phyloP scores from a whole-genome alignment of 495 filamentous ascomycete genomes.

The Lineolata rhizophorae region DNA sequence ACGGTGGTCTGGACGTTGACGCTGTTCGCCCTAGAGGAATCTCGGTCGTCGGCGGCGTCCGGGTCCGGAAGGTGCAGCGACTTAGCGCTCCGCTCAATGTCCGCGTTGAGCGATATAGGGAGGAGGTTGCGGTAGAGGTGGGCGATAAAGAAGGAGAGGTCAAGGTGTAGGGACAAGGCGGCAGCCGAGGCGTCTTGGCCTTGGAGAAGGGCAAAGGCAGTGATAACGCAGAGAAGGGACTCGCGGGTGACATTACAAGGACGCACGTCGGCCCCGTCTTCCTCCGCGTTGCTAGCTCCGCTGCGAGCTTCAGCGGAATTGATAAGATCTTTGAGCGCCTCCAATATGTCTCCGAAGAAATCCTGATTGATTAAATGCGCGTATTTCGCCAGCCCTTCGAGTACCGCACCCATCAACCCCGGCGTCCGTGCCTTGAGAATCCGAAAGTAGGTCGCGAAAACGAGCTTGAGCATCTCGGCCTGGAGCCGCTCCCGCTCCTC shows the following conservation, averaged over 20 bases:
- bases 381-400: constrained; percentile 81
- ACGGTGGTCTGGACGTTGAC: constrained; percentile 86
- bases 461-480: constrained; percentile 81
- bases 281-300: constrained; percentile 19
- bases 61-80: constrained; percentile 65
- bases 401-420: constrained; percentile 76
- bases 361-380: constrained; percentile 93
- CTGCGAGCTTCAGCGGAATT: constrained; percentile 31
- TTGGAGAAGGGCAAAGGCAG: constrained; percentile 78
- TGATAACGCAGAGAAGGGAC: constrained; percentile 82
- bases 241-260: constrained; percentile 55
- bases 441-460: constrained; percentile 85
- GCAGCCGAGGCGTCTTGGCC: constrained; percentile 59
- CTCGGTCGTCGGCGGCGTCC: constrained; percentile 19
- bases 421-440: constrained; percentile 64
- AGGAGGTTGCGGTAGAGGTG: constrained; percentile 76
- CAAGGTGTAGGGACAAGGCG: constrained; percentile 49
- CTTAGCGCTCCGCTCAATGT: constrained; percentile 67
- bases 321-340: constrained; percentile 82
- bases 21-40: constrained; percentile 26
- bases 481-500: constrained; percentile 86
- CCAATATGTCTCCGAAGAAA: constrained; percentile 91
- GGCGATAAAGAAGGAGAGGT: constrained; percentile 82
- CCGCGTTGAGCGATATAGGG: constrained; percentile 52
- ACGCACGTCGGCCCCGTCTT: constrained; percentile 21